Evolutionary conservation across 768 basidiomycete species (phyloP).

Genomic region (Leccinum subgranulosum): DNA sequence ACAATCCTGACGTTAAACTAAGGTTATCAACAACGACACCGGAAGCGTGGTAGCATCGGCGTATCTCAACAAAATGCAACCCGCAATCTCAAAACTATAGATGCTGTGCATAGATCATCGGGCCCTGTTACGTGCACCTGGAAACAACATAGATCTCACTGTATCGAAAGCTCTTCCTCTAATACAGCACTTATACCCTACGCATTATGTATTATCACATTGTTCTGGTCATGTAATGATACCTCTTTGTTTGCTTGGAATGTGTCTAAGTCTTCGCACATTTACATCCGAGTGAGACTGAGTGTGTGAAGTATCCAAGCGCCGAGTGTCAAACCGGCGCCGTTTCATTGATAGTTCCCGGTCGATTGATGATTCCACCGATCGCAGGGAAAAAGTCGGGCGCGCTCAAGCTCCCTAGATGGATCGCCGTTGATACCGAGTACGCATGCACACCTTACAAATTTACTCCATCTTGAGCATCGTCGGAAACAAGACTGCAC

Average conservation of each 20-base stretch:
- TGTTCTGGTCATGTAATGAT: slow-evolving; percentile 1
- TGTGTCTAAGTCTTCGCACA: not conserved
- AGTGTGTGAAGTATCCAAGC: slow-evolving; percentile 1
- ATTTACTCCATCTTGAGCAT: not conserved
- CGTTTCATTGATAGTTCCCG: not conserved
- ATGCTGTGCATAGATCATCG: slow-evolving; percentile 3
- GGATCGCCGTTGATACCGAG: not conserved
- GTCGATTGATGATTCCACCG: not conserved
- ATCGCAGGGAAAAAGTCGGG: not conserved
- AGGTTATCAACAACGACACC: slow-evolving; percentile 59
- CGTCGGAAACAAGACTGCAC: not conserved
- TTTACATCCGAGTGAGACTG: not conserved
- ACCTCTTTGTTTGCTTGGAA: slow-evolving; percentile 8
- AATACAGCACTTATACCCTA: slow-evolving; percentile 19
- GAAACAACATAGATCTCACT: slow-evolving; percentile 19
- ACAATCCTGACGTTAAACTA: not conserved
- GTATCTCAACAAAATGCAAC: slow-evolving; percentile 73
- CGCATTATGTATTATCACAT: slow-evolving; percentile 21
- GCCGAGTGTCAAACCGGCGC: not conserved
- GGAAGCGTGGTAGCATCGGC: slow-evolving; percentile 64
- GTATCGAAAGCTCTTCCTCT: slow-evolving; percentile 21
- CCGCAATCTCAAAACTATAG: slow-evolving; percentile 46
- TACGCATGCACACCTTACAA: no score
- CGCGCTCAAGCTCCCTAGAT: not conserved
- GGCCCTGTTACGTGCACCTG: slow-evolving; percentile 4